Percentiles rank a stretch among this genome's conserved stretches.
Conservation (phyloP, 495 filamentous ascomycete species). For the Choiromyces venosus region DNA sequence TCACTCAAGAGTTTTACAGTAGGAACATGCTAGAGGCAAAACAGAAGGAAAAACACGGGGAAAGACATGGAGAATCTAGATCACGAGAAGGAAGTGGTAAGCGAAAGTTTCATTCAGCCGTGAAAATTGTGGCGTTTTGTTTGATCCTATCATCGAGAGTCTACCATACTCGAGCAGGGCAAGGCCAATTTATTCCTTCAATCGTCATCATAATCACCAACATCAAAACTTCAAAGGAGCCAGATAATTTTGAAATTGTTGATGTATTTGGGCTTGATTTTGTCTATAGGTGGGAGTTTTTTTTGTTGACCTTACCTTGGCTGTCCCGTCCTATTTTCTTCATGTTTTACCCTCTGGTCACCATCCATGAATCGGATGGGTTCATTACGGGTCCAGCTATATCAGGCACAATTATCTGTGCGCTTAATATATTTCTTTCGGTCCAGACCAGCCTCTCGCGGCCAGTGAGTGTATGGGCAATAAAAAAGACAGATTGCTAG, state of each 20-base stretch:
- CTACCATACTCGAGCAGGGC: not conserved
- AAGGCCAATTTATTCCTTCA: not conserved
- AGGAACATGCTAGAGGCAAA: not conserved
- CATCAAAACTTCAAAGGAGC: not conserved
- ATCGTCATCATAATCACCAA: not conserved
- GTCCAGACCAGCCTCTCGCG: conserved; percentile 26
- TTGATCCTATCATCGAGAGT: not conserved
- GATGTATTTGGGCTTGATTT: not conserved
- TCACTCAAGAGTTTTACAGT: not conserved
- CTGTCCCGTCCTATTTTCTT: conserved; percentile 14
- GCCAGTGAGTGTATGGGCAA: conserved; percentile 19
- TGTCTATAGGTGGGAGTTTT: not conserved
- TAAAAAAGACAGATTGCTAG: conserved; percentile 24
- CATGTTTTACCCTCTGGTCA: conserved; percentile 14
- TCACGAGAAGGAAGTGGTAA: not conserved
- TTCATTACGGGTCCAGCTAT: conserved; percentile 24
- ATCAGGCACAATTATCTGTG: conserved; percentile 37
- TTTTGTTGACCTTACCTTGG: not conserved
- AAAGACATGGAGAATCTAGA: not conserved
- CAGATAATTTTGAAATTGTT: not conserved
- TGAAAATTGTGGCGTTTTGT: not conserved
- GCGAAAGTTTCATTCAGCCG: not conserved
- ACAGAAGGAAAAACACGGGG: not conserved
- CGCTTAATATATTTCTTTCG: conserved; percentile 35
- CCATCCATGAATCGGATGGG: conserved; percentile 24